Evolutionary conservation across 495 filamentous ascomycete species (phyloP).

Genomic region (Durotheca rogersii): DNA sequence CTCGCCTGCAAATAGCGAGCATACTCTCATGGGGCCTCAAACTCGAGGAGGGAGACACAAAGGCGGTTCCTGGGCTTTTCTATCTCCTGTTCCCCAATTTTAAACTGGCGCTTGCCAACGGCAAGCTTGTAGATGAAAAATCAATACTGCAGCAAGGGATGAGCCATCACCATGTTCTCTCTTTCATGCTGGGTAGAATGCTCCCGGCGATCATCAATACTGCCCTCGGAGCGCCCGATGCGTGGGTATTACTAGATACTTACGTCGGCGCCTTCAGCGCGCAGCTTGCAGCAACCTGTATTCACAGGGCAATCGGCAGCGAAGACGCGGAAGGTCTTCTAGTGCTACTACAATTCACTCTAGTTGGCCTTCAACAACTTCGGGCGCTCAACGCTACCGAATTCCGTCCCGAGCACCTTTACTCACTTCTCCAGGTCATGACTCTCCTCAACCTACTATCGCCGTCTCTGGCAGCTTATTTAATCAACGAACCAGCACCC

Average conservation of each 20-base stretch:
- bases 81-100: slow-evolving; percentile 53
- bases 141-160: slow-evolving; percentile 45
- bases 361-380: slow-evolving; percentile 16
- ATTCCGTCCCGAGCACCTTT: slow-evolving; percentile 16
- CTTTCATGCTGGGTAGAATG: slow-evolving; percentile 47
- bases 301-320: slow-evolving; percentile 30
- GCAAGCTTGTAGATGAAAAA: slow-evolving; percentile 40
- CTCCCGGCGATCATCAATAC: slow-evolving; percentile 44
- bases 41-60: slow-evolving; percentile 43
- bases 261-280: slow-evolving; percentile 38
- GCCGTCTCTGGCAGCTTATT: slow-evolving; percentile 27
- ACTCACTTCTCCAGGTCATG: slow-evolving; percentile 15
- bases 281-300: slow-evolving; percentile 23
- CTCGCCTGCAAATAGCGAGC: slow-evolving; percentile 48
- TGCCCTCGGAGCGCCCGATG: slow-evolving; percentile 15
- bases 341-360: slow-evolving; percentile 17
- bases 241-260: slow-evolving; percentile 43
- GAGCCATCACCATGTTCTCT: slow-evolving; percentile 39
- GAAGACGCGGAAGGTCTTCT: slow-evolving; percentile 29
- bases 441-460: slow-evolving; percentile 30
- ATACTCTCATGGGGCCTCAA: slow-evolving; percentile 52
- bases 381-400: slow-evolving; percentile 2
- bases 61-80: slow-evolving; percentile 48
- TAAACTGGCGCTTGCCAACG: slow-evolving; percentile 48
- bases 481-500: slow-evolving; percentile 29